Evolutionary conservation across 2,329 filamentous ascomycete genomes (phyloP).

Genomic region (Colletotrichum sp.): DNA sequence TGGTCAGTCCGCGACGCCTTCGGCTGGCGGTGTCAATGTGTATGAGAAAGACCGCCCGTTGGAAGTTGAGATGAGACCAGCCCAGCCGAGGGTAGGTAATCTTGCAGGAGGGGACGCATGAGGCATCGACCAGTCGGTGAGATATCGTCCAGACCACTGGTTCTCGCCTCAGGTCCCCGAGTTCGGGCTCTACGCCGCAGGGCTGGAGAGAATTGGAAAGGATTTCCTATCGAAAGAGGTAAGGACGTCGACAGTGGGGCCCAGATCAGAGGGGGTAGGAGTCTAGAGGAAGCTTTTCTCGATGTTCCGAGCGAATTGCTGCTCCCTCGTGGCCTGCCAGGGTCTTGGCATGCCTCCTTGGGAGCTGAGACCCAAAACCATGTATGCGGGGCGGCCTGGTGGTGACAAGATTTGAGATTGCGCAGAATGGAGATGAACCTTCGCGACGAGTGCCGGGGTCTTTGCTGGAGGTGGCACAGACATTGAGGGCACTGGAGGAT

Average conservation of each 20-base stretch:
- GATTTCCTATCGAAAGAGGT: not conserved
- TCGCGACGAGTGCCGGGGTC: not conserved
- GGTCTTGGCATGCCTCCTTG: not conserved
- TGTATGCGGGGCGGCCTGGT: not conserved
- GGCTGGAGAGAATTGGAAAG: not conserved
- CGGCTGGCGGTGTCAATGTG: not conserved
- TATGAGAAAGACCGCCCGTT: not conserved
- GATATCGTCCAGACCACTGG: not conserved
- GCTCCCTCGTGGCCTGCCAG: not conserved
- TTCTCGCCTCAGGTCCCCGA: not conserved
- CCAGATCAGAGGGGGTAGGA: not conserved
- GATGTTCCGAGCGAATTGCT: not conserved
- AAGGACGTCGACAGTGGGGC: not conserved
- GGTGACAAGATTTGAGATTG: not conserved
- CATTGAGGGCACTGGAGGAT: not conserved
- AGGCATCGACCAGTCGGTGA: not conserved
- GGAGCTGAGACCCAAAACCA: not conserved
- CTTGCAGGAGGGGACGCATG: not conserved
- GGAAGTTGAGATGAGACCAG: not conserved
- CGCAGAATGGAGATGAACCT: not conserved
- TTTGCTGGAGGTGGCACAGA: not conserved
- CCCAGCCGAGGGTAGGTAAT: not conserved
- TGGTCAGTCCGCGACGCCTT: not conserved
- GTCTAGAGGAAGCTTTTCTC: not conserved
- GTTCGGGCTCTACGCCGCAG: not conserved